Base-by-base conservation (phyloP, 805 yeast species). In the Candida andamanensis region DNA sequence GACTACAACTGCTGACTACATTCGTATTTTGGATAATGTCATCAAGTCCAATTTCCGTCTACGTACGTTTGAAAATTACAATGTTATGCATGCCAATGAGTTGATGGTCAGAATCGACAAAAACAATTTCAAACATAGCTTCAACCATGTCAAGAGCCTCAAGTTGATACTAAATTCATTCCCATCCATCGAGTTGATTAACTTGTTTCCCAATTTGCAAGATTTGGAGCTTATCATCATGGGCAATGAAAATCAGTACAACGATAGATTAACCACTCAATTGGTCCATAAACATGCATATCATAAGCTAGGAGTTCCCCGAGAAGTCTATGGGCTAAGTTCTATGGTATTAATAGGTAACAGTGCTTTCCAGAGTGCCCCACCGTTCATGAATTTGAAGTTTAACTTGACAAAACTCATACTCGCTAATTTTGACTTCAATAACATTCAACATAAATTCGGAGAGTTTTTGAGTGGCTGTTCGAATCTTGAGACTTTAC, bases 361-460 rank as follows among this genome's bases (percentile, higher is more conserved):
- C 41, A 52, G 57, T 25, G 28, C 6, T 45, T 37, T 24, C 49
- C 22, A 19, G 11, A 56, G 1, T 49, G 39, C 32, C 46, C 62
- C 60, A 0, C 45, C 54, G 1, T 50, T 53, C 24, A 32, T 58
- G 24, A 24, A 32, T 4, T 34, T 42, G 8, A 18, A 21, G 0
- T 52, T 62, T 23, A 52, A 58, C 6, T 42, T 63, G 15, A 45
- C 42, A 3, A 51, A 42, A 19, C 36, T 63, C 10, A 46, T 54
- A 2, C 33, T 63, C 6, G 57, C 52, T 0, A 54, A 59, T n/a
- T 60, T 46, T 36, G 60, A 60, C 32, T 60, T 64, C 30, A 28
- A 31, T 1, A 48, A 52, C 24, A 35, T 37, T 8, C 48, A 56
- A 6, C 54, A 56, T 8, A 27, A 27, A 3, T 47, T 61, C 15